Percentiles rank a stretch among this genome's conserved stretches.
phyloP scores from a whole-genome alignment of 1,139 yeast species.

The Suhomyces kunorum region DNA sequence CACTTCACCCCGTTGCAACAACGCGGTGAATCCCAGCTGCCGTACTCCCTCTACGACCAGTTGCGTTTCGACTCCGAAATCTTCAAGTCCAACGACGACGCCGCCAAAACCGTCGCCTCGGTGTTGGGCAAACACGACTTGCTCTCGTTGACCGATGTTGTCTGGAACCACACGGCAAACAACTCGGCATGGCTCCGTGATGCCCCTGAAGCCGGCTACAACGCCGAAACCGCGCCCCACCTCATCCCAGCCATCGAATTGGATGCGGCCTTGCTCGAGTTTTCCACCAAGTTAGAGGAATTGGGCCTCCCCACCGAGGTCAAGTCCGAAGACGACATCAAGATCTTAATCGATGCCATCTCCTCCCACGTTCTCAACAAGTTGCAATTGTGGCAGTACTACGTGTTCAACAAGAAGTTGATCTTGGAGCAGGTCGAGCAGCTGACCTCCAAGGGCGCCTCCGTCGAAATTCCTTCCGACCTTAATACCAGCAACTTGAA shows the following conservation, averaged over 20 bases:
- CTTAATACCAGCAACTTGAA: constrained; percentile 37
- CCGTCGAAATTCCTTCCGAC: constrained; percentile 33
- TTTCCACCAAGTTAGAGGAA: constrained; percentile 54
- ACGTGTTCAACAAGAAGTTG: constrained; percentile 59
- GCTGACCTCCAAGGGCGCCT: constrained; percentile 23
- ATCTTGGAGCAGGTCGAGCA: constrained; percentile 37
- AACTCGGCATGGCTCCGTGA: constrained; percentile 83
- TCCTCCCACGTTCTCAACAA: constrained; percentile 64
- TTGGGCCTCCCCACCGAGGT: constrained; percentile 64
- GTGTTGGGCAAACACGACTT: constrained; percentile 60
- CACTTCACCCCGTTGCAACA: constrained; percentile 93
- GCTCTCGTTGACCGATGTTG: constrained; percentile 85
- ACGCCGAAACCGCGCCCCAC: constrained; percentile 85
- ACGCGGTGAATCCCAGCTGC: constrained; percentile 88
- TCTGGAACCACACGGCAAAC: constrained; percentile 91
- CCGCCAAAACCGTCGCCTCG: constrained; percentile 26
- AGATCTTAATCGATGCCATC: constrained; percentile 63
- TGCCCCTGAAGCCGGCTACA: constrained; percentile 91
- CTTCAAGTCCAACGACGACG: constrained; percentile 49
- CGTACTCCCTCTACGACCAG: constrained; percentile 90
- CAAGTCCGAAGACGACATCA: constrained; percentile 52
- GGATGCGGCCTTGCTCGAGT: constrained; percentile 66
- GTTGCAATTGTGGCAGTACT: constrained; percentile 83
- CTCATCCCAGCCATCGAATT: constrained; percentile 80
- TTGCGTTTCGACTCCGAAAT: constrained; percentile 67